Base-by-base conservation (phyloP, 495 filamentous ascomycete genomes). In the Aspergillus egyptiacus region DNA sequence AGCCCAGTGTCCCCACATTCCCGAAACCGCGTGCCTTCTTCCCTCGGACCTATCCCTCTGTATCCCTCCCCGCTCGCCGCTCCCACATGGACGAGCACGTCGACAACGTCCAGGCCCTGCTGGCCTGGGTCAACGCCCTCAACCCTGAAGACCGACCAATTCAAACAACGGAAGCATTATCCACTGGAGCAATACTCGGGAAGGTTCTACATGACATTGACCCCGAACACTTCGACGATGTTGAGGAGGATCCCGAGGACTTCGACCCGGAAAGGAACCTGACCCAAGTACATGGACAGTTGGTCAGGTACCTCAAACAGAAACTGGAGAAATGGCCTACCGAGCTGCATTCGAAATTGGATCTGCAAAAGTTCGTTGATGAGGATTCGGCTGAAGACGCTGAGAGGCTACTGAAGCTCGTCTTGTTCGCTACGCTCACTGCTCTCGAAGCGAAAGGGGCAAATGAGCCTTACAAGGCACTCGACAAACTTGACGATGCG, bases 111-210 rank as follows among this genome's bases (percentile, higher is more conserved):
- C 67, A 71, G 55, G 78, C 77, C 51, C 64, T 82, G 45, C 56
- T 81, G 54, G 76, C 79, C 69, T 82, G 78, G 78, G 69, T 79
- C 57, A 80, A 78, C 61, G 71, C 68, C 59, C 76, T 78, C 56
- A 66, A 71, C 34, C 56, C 77, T 3, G 41, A 23, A 18, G 66
- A 67, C 27, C 65, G 69, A 53, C 71, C 65, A 20, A 67, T 77
- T 42, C 62, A 67, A 25, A 63, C 62, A 35, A 62, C 81, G 47
- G 76, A 78, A 48, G 82, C 89, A 56, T 73, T 95, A 58, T 81
- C 77, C 44, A 85, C 94, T 64, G 90, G 88, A 38, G 74, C 78
- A 41, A 75, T 86, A 22, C 75, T 95, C 55, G 79, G 84, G 85
- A 71, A 79, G 55, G 76, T 82, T 63, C 62, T 86, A 65, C 77